Evolutionary conservation across 2,329 filamentous ascomycete species (phyloP), one percentile per base, ranked within the genome.

Genomic region (Diplodia corticola): DNA sequence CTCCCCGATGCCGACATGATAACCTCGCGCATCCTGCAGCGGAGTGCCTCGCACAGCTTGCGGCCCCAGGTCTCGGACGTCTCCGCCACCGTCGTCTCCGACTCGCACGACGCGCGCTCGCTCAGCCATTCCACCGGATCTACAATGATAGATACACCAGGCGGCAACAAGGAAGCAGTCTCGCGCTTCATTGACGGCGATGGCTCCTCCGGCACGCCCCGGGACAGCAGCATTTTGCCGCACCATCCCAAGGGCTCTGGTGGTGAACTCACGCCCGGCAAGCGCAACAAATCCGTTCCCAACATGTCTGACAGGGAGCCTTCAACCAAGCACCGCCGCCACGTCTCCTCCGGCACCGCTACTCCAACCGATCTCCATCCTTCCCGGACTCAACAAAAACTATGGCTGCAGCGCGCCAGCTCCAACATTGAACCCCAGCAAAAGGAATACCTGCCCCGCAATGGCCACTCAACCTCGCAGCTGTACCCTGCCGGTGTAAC

Each of bases 371-470:
- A 76, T 79, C 68, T 79, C 37, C 69, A 77, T 70, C 69, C 81
- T 71, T 91, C 88, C 64, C 84, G 90, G 15, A 91, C 89, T 1
- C 89, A 92, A 76, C 89, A 92, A 75, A 92, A 92, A 72, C 81
- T 92, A 15, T 89, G 91, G 77, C 82, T 92, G 1, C 89, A 92
- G 73, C 85, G 90, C 44, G 89, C 89, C 33, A 90, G 88, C 73
- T 91, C 89, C 3, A 86, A 85, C 69, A 88, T 92, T 55, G 89
- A 92, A 70, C 87, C 87, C 0, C 80, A 85, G 33, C 80, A 85
- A 33, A 66, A 66, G 24, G 33, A 44, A 85, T 76, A 88, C 67
- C 74, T 79, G 69, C 74, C 48, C 75, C 75, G 22, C 74, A 76
- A 49, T 70, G 69, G 4, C 75, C 75, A 79, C 71, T 69, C 74